phyloP scores from a whole-genome alignment of 805 yeast species.

The Metschnikowia aberdeeniae region DNA sequence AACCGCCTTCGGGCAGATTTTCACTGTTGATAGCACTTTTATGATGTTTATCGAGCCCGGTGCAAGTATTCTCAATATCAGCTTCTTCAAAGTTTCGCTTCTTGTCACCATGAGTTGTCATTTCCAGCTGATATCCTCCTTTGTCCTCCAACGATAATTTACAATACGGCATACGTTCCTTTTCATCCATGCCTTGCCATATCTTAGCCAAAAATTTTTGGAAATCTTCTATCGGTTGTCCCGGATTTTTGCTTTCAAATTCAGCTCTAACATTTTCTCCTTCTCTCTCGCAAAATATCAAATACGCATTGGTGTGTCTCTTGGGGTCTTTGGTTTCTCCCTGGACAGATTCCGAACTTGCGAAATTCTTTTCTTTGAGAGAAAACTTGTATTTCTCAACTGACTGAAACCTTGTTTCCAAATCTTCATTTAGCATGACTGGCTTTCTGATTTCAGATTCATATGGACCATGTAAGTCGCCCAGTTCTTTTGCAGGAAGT shows the following conservation, averaged over 20 bases:
- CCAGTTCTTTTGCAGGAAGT: slow-evolving; percentile 20
- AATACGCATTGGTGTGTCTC: slow-evolving; percentile 86
- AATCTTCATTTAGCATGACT: slow-evolving; percentile 29
- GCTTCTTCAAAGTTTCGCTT: slow-evolving; percentile 8
- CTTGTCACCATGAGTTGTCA: slow-evolving; percentile 46
- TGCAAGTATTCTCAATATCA: background rate
- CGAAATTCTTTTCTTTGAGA: slow-evolving; percentile 13
- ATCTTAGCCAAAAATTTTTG: slow-evolving; percentile 78
- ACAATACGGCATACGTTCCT: slow-evolving; percentile 67
- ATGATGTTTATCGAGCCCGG: background rate
- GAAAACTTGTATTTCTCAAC: slow-evolving; percentile 5
- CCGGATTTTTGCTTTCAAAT: slow-evolving; percentile 49
- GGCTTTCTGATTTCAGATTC: slow-evolving; percentile 43
- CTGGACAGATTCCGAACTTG: slow-evolving; percentile 13
- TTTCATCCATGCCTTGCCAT: slow-evolving; percentile 74
- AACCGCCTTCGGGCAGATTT: too few species aligned
- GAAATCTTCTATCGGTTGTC: slow-evolving; percentile 49
- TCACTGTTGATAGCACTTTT: too few species aligned
- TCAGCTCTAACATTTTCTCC: slow-evolving; percentile 65
- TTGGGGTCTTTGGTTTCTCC: slow-evolving; percentile 61
- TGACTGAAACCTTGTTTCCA: slow-evolving; percentile 17
- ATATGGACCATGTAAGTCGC: slow-evolving; percentile 23
- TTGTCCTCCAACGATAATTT: slow-evolving; percentile 76
- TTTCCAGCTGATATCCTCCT: slow-evolving; percentile 67
- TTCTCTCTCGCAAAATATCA: slow-evolving; percentile 81